Base-by-base conservation (phyloP, 345 rosid species). In the Lepidium africanum region DNA sequence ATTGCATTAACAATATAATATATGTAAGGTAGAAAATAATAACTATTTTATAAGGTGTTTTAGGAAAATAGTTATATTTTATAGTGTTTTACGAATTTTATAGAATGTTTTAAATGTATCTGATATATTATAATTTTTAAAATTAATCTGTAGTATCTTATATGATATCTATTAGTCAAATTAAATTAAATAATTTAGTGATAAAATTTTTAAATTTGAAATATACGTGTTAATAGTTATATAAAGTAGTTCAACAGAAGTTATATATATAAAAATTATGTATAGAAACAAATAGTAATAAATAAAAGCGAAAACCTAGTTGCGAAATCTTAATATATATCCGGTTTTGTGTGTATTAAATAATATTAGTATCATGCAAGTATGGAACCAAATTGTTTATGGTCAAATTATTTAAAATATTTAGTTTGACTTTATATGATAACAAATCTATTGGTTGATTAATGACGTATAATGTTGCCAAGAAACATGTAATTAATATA, bases 391-490 rank as follows among this genome's bases (percentile, higher is more conserved):
- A 48, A 15, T 35, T 63, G 5, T 37, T 17, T 9, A 36, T 51
- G 37, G 62, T 60, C 62, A 70, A 61, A 9, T 51, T 3, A 7
- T 7, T 11, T 40, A 11, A 11, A 56, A 43, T 63, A 54, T 12
- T 15, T 63, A 8, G 53, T 55, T 72, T 63, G 76, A 71, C 64
- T 11, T 14, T 46, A 4, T 37, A 52, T 25, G 23, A 21, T 21
- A 21, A 21, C 55, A 62, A 41, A 21, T 23, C 33, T 51, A 70
- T 53, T 53, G 63, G 69, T 36, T 16, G 59, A 21, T 4, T 27
- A 27, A 13, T 71, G 76, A 63, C 75, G 56, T n/a, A 70, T 10
- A 61, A 52, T 19, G 10, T 51, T 51, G 46, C 54, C 68, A 52
- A 70, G 5, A 51, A 13, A 36, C 51, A 61, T 70, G 5, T 27